A percentile compares a stretch with the other conserved stretches of the same genome.
Evolutionary conservation across 768 basidiomycete genomes (phyloP).

Genomic region (Hygrocybe coccinea): DNA sequence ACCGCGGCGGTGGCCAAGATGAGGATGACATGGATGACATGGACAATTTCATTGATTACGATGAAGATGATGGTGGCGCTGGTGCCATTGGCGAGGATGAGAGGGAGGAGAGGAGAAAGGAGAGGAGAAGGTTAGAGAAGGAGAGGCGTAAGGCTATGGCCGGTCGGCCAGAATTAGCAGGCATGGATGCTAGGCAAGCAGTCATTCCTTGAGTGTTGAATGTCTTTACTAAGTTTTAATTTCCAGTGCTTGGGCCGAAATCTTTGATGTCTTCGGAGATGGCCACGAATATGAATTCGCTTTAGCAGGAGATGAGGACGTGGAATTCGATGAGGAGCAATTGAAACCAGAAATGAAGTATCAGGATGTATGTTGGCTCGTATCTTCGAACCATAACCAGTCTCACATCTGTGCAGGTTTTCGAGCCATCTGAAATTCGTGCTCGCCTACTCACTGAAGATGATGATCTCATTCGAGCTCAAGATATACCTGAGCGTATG

Average conservation of each 20-base stretch:
- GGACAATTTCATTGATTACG: conserved; percentile 76
- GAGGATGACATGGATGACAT: conserved; percentile 70
- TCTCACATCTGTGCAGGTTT: conserved; percentile 56
- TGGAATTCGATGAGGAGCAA: conserved; percentile 40
- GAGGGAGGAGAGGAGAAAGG: conserved; percentile 67
- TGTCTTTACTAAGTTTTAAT: conserved; percentile 8
- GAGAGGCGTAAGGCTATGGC: conserved; percentile 61
- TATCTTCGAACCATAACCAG: conserved; percentile 9
- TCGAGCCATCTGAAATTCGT: conserved; percentile 94
- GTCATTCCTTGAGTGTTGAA: neutral
- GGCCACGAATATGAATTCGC: conserved; percentile 97
- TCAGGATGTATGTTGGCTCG: conserved; percentile 57
- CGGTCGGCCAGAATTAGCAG: conserved; percentile 65
- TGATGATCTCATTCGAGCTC: conserved; percentile 85
- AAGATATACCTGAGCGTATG: conserved; percentile 94
- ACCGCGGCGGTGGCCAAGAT: conserved; percentile 49
- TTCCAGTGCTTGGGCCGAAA: conserved; percentile 86
- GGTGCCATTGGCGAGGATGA: conserved; percentile 69
- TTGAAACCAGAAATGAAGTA: conserved; percentile 76
- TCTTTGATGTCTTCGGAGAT: conserved; percentile 93
- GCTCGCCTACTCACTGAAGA: conserved; percentile 86
- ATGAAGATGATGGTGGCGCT: conserved; percentile 73
- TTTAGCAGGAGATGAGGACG: conserved; percentile 73
- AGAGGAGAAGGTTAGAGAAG: conserved; percentile 59
- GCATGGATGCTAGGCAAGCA: conserved; percentile 78